Evolutionary conservation across 176 grass and related monocot genomes (phyloP).

Genomic region (Saccharum officinarum): DNA sequence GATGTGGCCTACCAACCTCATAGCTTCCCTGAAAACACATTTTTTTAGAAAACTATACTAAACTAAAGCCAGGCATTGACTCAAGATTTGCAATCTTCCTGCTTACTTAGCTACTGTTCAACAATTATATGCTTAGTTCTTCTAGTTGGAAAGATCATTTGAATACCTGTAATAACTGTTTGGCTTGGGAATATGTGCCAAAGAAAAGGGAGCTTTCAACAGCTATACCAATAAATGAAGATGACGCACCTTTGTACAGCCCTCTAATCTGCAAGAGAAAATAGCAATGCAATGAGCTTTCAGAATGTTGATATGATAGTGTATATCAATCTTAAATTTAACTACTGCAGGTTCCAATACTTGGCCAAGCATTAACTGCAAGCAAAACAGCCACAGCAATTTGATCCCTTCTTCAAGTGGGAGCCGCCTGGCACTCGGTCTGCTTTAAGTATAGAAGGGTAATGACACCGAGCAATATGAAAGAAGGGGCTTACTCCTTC

Average conservation of each 20-base stretch:
- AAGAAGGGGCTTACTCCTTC: constrained; percentile 78
- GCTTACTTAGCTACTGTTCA: not conserved
- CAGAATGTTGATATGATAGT: constrained; percentile 12
- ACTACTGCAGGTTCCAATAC: constrained; percentile 3
- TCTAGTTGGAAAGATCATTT: constrained; percentile 26
- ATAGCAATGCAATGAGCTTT: constrained; percentile 36
- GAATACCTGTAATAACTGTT: constrained; percentile 83
- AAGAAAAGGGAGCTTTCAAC: constrained; percentile 93
- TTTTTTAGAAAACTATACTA: constrained; percentile 11
- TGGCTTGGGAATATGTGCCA: constrained; percentile 82
- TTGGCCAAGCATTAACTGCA: constrained; percentile 4
- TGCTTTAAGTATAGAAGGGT: constrained; percentile 26
- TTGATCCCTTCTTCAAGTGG: constrained; percentile 9
- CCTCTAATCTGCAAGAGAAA: constrained; percentile 75
- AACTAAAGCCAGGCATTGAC: not conserved
- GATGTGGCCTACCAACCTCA: constrained; percentile 63
- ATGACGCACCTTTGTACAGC: constrained; percentile 89
- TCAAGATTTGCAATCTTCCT: constrained; percentile 7
- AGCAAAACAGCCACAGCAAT: not conserved
- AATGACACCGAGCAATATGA: constrained; percentile 14
- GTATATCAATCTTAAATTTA: not conserved
- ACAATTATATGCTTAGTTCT: constrained; percentile 2
- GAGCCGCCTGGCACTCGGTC: no score
- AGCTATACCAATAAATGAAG: constrained; percentile 92
- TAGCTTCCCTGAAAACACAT: constrained; percentile 57